Evolutionary conservation across 1,284 basidiomycete genomes (phyloP), one percentile per base, ranked within the genome.

Genomic region (Trametes hirsuta): DNA sequence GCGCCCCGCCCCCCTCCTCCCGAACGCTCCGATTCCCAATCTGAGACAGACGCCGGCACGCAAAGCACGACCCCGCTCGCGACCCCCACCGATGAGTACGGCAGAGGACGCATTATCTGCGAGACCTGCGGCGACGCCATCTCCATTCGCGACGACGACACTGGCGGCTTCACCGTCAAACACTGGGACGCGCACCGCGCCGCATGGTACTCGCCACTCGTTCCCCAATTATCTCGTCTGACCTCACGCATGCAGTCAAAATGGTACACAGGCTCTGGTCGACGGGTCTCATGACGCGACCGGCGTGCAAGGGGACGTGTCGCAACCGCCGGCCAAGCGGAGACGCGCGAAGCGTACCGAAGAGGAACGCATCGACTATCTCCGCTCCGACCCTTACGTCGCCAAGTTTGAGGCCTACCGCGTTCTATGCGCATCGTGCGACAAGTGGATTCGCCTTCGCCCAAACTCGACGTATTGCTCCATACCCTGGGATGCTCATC

Each of bases 401-500:
- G 86, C 85, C 24, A 78, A 87, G 65, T 91, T 90, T 71, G 90
- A 92, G 73, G 82, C 90, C 0, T 91, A 91, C 69, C 82, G 88
- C 21, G 89, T 92, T 35, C 79, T 91, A 5, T 92, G 90, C 72
- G 86, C 84, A 40, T 84, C 82, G 5, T 92, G 90, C 74, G 84
- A 90, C 72, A 91, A 90, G 71, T 92, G 90, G 90, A 91, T 92
- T 65, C 82, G 90, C 37, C 77, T 92, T 18, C 81, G 90, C 14
- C 89, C 89, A 44, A 92, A 92, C 71, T 91, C 88, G 54, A 91
- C 90, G 0, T 92, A 90, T 68, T 92, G 90, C 71, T 87, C 85
- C n/a, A 91, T 91, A 59, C 90, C 90, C 0, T 92, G 90, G 90
- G 90, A 91, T 67, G 90, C 88, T 10, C 90, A 92, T 69, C 77